Percentiles rank a stretch among this genome's conserved stretches.
These are phyloP conservation scores for Collybia sp. DNA, from an alignment of 768 basidiomycete species.

Conservation along the genomic window DNA sequence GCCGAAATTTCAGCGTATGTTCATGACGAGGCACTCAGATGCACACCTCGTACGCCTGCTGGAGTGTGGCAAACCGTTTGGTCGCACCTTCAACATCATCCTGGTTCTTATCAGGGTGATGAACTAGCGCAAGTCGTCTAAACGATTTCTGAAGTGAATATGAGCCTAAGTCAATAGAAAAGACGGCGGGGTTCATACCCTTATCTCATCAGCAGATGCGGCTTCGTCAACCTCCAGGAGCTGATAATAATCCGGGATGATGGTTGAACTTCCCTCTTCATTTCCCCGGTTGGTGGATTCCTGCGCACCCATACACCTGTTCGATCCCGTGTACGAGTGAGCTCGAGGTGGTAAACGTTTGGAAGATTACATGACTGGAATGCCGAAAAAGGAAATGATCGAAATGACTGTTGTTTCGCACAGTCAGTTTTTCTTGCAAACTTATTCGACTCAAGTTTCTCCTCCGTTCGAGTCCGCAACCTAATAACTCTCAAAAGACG, in stretches of 20 bases:
- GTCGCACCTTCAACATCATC: slow-evolving; percentile 84
- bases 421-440: neutral
- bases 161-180: slow-evolving; percentile 3
- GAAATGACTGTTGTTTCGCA: slow-evolving; percentile 6
- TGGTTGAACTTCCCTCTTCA: slow-evolving; percentile 10
- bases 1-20: slow-evolving; percentile 3
- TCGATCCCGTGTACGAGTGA: neutral
- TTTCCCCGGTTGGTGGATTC: slow-evolving; percentile 49
- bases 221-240: slow-evolving; percentile 77
- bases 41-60: slow-evolving; percentile 92
- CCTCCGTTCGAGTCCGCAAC: neutral
- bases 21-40: neutral
- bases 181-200: slow-evolving; percentile 34
- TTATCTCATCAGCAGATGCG: slow-evolving; percentile 87
- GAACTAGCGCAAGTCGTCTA: slow-evolving; percentile 75
- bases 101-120: slow-evolving; percentile 87
- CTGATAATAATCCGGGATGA: slow-evolving; percentile 70
- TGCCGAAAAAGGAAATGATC: slow-evolving; percentile 11
- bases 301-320: slow-evolving; percentile 55
- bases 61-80: slow-evolving; percentile 78
- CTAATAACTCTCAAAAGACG: too few species aligned
- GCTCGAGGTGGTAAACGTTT: neutral
- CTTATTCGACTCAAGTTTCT: neutral
- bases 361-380: neutral
- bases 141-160: slow-evolving; percentile 60